Evolutionary conservation across 129 eudicot genomes (phyloP).

Genomic region (Artemisia annua): DNA sequence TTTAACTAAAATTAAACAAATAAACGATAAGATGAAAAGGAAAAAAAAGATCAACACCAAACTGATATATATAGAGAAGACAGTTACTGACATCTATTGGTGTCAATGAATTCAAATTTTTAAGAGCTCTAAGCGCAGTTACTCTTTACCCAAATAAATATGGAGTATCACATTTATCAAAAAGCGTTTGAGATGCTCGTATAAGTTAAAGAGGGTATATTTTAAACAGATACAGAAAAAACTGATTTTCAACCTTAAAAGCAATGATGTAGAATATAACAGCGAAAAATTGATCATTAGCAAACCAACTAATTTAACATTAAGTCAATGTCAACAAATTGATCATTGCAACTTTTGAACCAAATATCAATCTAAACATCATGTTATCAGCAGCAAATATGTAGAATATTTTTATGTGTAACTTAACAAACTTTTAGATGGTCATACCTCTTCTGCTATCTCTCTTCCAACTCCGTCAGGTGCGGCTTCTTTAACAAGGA

Average conservation of each 20-base stretch:
- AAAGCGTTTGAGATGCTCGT: background rate
- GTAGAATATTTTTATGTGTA: background rate
- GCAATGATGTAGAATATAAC: too few relatives aligned
- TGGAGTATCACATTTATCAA: background rate
- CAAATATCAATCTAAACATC: too few relatives aligned
- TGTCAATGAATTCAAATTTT: conserved; percentile 10
- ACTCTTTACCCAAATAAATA: conserved; percentile 7
- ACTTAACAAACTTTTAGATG: too few relatives aligned
- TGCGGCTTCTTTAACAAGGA: conserved; percentile 68
- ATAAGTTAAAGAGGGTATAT: background rate
- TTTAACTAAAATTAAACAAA: conserved; percentile 53
- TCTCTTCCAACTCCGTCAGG: conserved; percentile 70
- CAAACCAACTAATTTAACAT: too few relatives aligned
- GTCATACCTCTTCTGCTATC: conserved; percentile 75
- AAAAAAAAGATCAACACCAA: conserved; percentile 6
- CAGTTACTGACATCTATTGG: background rate
- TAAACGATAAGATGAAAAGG: background rate
- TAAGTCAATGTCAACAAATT: too few relatives aligned
- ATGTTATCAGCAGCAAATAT: background rate
- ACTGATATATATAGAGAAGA: background rate
- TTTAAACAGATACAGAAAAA: background rate
- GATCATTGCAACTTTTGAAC: too few relatives aligned
- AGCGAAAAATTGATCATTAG: too few relatives aligned
- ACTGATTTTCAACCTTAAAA: too few relatives aligned
- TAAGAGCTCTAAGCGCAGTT: background rate